A percentile compares a stretch with the other conserved stretches of the same genome.
Evolutionary conservation across 768 basidiomycete genomes (phyloP).

Genomic region (Floccularia luteovirens): DNA sequence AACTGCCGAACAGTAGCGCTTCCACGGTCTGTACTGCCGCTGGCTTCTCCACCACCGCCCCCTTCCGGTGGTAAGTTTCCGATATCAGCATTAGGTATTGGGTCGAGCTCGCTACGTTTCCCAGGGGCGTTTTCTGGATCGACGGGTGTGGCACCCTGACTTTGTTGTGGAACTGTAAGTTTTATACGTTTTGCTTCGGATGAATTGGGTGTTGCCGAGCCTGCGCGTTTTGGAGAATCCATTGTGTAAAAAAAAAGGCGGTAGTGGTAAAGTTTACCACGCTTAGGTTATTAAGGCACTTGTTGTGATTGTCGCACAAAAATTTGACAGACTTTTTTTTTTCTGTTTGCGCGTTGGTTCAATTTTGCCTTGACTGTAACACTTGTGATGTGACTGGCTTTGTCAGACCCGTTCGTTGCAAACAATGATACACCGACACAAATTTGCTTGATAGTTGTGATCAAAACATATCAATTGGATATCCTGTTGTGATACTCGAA

Average conservation of each 20-base stretch:
- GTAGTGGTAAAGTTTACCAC: no score
- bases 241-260: slow-evolving; percentile 22
- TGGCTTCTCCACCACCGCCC: slow-evolving; percentile 32
- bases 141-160: slow-evolving; percentile 64
- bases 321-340: no score
- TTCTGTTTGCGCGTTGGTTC: no score
- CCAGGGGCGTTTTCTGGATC: slow-evolving; percentile 76
- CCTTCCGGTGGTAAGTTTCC: slow-evolving; percentile 58
- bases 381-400: no score
- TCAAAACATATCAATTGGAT: no score
- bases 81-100: slow-evolving; percentile 70
- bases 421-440: no score
- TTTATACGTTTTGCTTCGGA: slow-evolving; percentile 54
- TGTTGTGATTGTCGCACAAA: no score
- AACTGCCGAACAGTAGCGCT: slow-evolving; percentile 27
- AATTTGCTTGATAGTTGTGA: no score
- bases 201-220: slow-evolving; percentile 43
- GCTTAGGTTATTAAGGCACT: neutral
- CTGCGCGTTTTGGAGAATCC: slow-evolving; percentile 63
- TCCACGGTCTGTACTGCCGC: slow-evolving; percentile 17
- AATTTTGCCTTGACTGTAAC: no score
- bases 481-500: no score
- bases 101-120: slow-evolving; percentile 85
- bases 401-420: no score
- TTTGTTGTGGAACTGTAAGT: slow-evolving; percentile 42